A percentile compares a stretch with the other conserved stretches of the same genome.
phyloP scores from a whole-genome alignment of 1,284 basidiomycete species.

The Pholiota adiposa region DNA sequence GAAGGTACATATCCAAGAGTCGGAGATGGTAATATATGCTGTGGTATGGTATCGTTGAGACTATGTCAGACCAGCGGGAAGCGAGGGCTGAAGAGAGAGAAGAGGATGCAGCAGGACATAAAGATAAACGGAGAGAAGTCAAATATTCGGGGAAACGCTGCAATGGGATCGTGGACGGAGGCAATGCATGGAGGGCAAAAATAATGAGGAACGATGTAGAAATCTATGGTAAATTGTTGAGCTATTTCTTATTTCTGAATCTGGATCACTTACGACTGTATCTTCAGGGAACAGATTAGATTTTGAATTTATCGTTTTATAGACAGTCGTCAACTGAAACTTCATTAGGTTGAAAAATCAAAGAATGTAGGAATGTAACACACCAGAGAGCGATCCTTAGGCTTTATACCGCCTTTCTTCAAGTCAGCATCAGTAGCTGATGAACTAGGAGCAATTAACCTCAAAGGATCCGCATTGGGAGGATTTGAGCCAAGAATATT shows the following conservation, averaged over 20 bases:
- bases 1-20: conserved; percentile 64
- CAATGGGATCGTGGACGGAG: conserved; percentile 37
- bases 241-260: conserved; percentile 3
- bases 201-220: conserved; percentile 60
- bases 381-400: conserved; percentile 52
- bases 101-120: conserved; percentile 14
- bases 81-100: conserved; percentile 24
- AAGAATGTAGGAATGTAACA: conserved; percentile 10
- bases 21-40: conserved; percentile 60
- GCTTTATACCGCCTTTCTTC: conserved; percentile 47
- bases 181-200: conserved; percentile 43
- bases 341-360: neutral
- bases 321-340: conserved; percentile 47
- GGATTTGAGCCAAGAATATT: conserved; percentile 40
- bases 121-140: conserved; percentile 35
- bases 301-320: conserved; percentile 49
- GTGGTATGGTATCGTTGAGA: conserved; percentile 35
- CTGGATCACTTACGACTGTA: conserved; percentile 40
- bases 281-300: conserved; percentile 45
- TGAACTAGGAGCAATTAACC: conserved; percentile 32
- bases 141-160: conserved; percentile 42
- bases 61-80: conserved; percentile 28
- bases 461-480: conserved; percentile 49
- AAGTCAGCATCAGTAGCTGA: conserved; percentile 40
- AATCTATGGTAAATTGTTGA: conserved; percentile 41